Evolutionary conservation across 106 monocot genomes (phyloP), one percentile per base, ranked within the genome.

Genomic region (Narthecium ossifragum): DNA sequence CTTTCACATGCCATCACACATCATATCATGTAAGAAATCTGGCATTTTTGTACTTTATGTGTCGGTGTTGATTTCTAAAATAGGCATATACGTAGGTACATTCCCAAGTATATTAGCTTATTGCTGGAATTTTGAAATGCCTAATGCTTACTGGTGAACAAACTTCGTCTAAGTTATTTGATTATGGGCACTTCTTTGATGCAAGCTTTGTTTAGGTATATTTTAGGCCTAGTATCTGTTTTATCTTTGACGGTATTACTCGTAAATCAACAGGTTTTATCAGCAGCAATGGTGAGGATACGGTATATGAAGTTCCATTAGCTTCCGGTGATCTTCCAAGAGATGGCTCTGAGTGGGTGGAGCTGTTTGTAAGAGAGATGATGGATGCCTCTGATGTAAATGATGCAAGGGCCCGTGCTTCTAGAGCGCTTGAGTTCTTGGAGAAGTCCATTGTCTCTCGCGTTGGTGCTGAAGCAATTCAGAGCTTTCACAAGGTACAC

Each of bases 301-400:
- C 45, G 49, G 58, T 36, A 54, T 10, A 24, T 21, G 75, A 53
- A 21, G 57, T 43, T 20, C 36, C 50, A 9, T 47, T 59, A 29
- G 26, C 29, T 25, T 32, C 26, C 20, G 61, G 68, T 13, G 49
- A 31, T 43, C 32, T 54, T 34, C 68, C 72, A 46, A 37, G 23
- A 21, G 62, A 57, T 57, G 88, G 93, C 21, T 74, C 85, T 65
- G 82, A 82, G 71, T 94, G 93, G 93, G 85, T 89, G 46, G 85
- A 89, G 59, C 71, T 94, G 29, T 65, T 94, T 64, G 93, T 89
- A 21, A 72, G 55, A 59, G 93, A 94, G 51, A 94, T 94, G 93
- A 80, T 72, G 67, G 68, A 58, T 67, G 77, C 93, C 23, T 67
- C 82, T 48, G 59, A 86, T 49, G 57, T 94, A 37, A 73, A 80